Evolutionary conservation across 1,284 basidiomycete genomes (phyloP).

Genomic region (Takashimella tepidaria): DNA sequence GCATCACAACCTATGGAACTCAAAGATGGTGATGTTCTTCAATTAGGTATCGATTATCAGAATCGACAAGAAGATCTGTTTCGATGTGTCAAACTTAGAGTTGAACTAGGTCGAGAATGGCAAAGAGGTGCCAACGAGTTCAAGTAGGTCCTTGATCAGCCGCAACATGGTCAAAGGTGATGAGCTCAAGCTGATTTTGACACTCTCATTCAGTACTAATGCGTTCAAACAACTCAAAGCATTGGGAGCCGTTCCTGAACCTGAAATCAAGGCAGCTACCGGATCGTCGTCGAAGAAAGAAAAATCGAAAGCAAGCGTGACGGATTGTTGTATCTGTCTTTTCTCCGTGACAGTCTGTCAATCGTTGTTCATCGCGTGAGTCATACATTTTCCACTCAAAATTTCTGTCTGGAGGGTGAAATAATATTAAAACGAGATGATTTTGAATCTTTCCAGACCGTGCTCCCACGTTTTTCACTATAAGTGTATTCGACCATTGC

Average conservation of each 20-base stretch:
- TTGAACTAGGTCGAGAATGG: conserved; percentile 84
- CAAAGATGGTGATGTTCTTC: conserved; percentile 90
- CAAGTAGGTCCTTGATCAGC: conserved; percentile 69
- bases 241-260: conserved; percentile 26
- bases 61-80: conserved; percentile 97
- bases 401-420: too few relatives aligned
- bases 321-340: conserved; percentile 94
- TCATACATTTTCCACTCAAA: background rate
- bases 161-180: background rate
- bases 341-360: conserved; percentile 93
- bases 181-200: too few relatives aligned
- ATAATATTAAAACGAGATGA: background rate
- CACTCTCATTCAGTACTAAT: conserved; percentile 44
- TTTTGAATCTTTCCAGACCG: conserved; percentile 51
- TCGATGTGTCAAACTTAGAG: conserved; percentile 93
- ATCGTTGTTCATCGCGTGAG: conserved; percentile 83
- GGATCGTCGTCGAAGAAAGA: conserved; percentile 15
- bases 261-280: conserved; percentile 13
- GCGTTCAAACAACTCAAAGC: conserved; percentile 44
- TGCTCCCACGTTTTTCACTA: conserved; percentile 97
- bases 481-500: conserved; percentile 91
- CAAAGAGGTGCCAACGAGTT: conserved; percentile 83
- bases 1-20: conserved; percentile 74
- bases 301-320: conserved; percentile 51
- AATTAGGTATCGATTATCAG: conserved; percentile 97